These are phyloP conservation scores for Arxiozyma slooffiae DNA, from an alignment of 1,139 yeast species.

Conservation along the genomic window DNA sequence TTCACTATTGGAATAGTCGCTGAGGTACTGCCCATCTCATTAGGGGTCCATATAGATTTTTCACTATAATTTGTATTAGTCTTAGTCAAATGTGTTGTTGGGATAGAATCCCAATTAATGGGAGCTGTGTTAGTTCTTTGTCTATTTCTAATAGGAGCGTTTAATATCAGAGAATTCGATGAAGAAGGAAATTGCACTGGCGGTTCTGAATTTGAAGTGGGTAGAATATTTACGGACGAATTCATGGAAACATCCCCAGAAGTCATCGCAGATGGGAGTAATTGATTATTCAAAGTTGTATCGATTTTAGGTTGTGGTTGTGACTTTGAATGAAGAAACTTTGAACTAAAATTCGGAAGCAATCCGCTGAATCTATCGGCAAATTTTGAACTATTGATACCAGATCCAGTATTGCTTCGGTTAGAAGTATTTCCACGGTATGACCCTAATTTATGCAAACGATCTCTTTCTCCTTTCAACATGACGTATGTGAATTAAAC, in stretches of 20 bases:
- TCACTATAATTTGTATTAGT: constrained; percentile 3
- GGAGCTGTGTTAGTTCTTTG: constrained; percentile 6
- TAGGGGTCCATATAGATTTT: constrained; percentile 28
- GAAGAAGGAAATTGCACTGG: constrained; percentile 7
- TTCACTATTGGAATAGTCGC: neutral
- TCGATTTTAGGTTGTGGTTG: constrained; percentile 2
- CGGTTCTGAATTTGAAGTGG: constrained; percentile 3
- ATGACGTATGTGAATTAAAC: neutral
- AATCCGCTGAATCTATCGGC: constrained; percentile 26
- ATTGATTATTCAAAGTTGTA: constrained; percentile 1
- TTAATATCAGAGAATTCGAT: constrained; percentile 1
- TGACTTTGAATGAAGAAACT: constrained; percentile 22
- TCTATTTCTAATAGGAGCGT: constrained; percentile 4
- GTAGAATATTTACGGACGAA: constrained; percentile 2
- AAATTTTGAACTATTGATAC: constrained; percentile 23
- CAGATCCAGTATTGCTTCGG: constrained; percentile 11
- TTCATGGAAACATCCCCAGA: neutral
- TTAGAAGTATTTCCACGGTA: constrained; percentile 7
- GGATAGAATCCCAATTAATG: constrained; percentile 4
- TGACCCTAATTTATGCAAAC: constrained; percentile 19
- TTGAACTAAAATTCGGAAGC: constrained; percentile 27
- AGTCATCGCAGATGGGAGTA: constrained; percentile 3
- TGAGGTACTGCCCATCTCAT: constrained; percentile 37
- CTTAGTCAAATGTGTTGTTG: constrained; percentile 3
- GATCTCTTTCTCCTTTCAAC: constrained; percentile 1